Evolutionary conservation across 208 protist species (phyloP), one percentile per base, ranked within the genome.

Genomic region (Trypanosomatidae sp.): DNA sequence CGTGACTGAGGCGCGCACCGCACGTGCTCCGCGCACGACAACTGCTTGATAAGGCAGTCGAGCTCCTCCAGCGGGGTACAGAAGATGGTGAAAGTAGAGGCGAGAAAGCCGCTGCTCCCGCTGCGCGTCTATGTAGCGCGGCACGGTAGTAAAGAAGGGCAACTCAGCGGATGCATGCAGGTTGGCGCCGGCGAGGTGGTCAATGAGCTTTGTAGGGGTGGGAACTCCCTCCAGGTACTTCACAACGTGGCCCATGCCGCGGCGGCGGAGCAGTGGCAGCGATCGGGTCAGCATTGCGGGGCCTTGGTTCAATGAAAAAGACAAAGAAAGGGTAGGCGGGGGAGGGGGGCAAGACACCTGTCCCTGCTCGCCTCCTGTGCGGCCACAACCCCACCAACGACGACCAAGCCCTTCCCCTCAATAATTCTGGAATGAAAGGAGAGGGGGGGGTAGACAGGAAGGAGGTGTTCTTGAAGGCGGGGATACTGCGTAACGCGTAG

Each of bases 171-270:
- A 74, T 71, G 60, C 46, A 69, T 81, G 77, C 44, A 93, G 73
- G 74, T 95, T 81, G 53, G 91, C 91, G 9, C 91, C 91, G 43
- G 88, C 89, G 60, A 95, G 77, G 75, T 92, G 85, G 73, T 95
- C 89, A 43, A 95, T 66, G 33, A 95, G 83, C 52, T 69, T 88
- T 4, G 62, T 69, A 7, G 87, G 84, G 1, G 74, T 71, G 1
- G 91, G 89, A 28, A 92, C 84, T 10, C 89, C 91, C 65, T 95
- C 88, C 13, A 93, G 80, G 62, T 90, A 95, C 73, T 92, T 93
- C 22, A 85, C 76, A 49, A 95, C 89, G 65, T 90, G 80, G 5
- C 75, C 75, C 1, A 55, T 78, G 4, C 83, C 80, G 22, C 73
- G 74, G 0, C 82, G 76, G 41, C 76, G 81, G 43, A 82, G 53